Conservation (phyloP, 176 grass and related monocot genomes). For the Oryza brachyantha region DNA sequence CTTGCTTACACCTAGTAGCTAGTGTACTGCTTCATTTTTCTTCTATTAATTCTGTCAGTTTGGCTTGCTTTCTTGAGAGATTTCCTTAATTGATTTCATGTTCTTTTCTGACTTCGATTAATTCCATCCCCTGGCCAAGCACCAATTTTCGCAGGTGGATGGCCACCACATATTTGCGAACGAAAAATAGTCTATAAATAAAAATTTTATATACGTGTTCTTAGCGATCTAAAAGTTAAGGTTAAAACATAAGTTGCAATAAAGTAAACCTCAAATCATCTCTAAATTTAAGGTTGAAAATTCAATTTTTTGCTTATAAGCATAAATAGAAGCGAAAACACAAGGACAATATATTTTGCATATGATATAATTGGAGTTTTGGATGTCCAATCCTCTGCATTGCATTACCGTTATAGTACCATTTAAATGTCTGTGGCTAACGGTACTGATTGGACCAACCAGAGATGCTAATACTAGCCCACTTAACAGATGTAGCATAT, state of each 20-base stretch:
- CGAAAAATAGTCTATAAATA: fast-evolving
- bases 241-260: too few relatives aligned
- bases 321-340: too few relatives aligned
- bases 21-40: not conserved
- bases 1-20: conserved; percentile 3
- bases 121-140: not conserved
- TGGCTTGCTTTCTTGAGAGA: not conserved
- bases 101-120: not conserved
- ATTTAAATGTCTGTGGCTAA: not conserved
- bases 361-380: not conserved
- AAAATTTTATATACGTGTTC: too few relatives aligned
- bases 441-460: not conserved
- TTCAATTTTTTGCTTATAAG: too few relatives aligned
- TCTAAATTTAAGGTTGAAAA: too few relatives aligned
- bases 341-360: not conserved
- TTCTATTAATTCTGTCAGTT: not conserved
- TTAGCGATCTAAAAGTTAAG: too few relatives aligned
- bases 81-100: conserved; percentile 3
- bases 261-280: too few relatives aligned
- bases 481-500: not conserved
- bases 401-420: too few relatives aligned
- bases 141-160: fast-evolving
- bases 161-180: too few relatives aligned
- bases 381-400: not conserved
- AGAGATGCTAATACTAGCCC: not conserved